Evolutionary conservation across 139 green algal species (phyloP).

Genomic region (Medakamo hakoo): DNA sequence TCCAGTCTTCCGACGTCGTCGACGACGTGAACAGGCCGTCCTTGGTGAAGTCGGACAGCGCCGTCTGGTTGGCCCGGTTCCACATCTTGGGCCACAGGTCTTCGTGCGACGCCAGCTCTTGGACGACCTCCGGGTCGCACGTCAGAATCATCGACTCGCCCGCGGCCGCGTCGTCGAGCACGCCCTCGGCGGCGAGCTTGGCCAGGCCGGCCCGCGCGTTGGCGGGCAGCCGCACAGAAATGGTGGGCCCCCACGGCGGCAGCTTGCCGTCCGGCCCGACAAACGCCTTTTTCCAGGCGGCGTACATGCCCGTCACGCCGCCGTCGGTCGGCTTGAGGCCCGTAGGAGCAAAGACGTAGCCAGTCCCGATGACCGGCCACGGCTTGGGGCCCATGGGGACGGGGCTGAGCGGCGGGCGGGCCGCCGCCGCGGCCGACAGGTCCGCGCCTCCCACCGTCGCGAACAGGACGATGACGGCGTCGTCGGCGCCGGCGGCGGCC

Average conservation of each 20-base stretch:
- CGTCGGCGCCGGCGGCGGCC: no score
- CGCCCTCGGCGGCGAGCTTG: background rate
- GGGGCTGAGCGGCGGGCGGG: background rate
- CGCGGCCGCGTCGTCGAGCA: background rate
- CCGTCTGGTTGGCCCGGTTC: slow-evolving; percentile 1
- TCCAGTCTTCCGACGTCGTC: slow-evolving; percentile 5
- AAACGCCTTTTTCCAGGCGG: background rate
- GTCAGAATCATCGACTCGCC: background rate
- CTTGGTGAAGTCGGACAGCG: background rate
- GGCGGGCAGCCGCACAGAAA: background rate
- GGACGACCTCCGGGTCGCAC: slow-evolving; percentile 6
- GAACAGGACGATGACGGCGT: background rate
- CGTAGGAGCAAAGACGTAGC: no score
- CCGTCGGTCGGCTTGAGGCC: no score
- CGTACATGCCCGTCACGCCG: no score
- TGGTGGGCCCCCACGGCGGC: background rate
- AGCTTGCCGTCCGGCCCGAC: background rate
- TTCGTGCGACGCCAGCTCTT: slow-evolving; percentile 3
- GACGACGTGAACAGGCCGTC: slow-evolving; percentile 12
- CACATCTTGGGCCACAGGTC: slow-evolving; percentile 5
- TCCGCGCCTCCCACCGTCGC: background rate
- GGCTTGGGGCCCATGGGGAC: background rate
- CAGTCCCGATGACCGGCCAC: background rate
- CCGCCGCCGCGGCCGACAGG: background rate
- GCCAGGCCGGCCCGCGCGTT: background rate